Conservation (phyloP, 2,329 filamentous ascomycete genomes). For the Paramyrothecium roridum region DNA sequence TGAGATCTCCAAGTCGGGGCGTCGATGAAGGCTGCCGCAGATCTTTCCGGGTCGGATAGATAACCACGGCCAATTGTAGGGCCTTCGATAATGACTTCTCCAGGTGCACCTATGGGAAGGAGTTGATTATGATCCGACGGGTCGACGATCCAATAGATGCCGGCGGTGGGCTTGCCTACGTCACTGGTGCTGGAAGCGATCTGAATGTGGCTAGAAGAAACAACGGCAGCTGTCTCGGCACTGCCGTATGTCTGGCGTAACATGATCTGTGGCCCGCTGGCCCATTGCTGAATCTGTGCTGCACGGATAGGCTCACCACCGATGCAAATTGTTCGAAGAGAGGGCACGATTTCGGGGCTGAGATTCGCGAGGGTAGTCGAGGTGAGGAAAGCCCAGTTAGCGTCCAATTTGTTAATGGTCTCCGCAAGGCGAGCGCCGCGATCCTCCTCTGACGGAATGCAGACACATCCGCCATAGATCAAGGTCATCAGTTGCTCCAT, state of each 20-base stretch:
- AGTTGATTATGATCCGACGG: constrained; percentile 6
- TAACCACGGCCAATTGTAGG: background rate
- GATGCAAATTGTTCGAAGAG: background rate
- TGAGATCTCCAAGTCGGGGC: background rate
- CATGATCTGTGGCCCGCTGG: background rate
- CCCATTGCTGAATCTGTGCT: background rate
- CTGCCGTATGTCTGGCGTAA: background rate
- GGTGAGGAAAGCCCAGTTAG: constrained; percentile 5
- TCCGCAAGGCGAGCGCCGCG: constrained; percentile 5
- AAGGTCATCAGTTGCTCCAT: constrained; percentile 6
- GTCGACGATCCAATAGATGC: background rate
- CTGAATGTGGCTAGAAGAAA: background rate
- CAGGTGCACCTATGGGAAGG: constrained; percentile 3
- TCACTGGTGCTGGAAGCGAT: constrained; percentile 37
- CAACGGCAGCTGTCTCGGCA: background rate
- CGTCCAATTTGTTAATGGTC: constrained; percentile 5
- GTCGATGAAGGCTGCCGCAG: background rate
- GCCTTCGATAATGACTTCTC: constrained; percentile 11
- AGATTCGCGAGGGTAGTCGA: constrained; percentile 16
- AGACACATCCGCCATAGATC: constrained; percentile 8
- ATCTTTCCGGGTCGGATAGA: background rate
- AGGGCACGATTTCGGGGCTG: constrained; percentile 25
- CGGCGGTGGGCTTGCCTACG: constrained; percentile 36
- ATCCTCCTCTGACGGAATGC: constrained; percentile 11
- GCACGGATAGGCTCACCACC: background rate